phyloP scores from a whole-genome alignment of 2,329 filamentous ascomycete species.

The Cercospora beticola region DNA sequence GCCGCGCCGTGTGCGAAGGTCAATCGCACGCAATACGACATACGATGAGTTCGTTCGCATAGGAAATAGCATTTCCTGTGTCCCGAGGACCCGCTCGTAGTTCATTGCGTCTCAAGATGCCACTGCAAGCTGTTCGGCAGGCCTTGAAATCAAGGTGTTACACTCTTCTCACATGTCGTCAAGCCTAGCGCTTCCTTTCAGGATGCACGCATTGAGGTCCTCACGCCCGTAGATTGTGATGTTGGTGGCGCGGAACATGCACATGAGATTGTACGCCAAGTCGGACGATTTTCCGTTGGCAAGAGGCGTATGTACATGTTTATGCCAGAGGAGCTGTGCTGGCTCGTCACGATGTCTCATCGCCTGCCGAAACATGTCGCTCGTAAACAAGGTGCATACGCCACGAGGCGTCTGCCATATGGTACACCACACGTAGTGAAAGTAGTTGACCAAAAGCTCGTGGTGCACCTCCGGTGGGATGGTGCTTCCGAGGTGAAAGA shows the following conservation, averaged over 20 bases:
- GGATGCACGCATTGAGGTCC: background rate
- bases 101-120: background rate
- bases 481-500: slow-evolving; percentile 1
- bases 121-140: background rate
- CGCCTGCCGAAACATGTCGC: background rate
- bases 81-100: background rate
- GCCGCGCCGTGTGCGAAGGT: background rate
- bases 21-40: background rate
- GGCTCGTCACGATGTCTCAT: background rate
- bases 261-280: background rate
- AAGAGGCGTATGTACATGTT: background rate
- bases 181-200: background rate
- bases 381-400: background rate
- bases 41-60: background rate
- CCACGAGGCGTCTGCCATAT: background rate
- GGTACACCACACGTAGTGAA: background rate
- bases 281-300: background rate
- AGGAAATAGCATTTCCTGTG: background rate
- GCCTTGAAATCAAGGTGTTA: background rate
- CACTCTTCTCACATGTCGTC: background rate
- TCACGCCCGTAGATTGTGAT: background rate
- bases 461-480: background rate
- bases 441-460: background rate
- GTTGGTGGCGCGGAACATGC: background rate
- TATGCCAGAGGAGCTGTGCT: background rate